Evolutionary conservation across 306 rosid genomes (phyloP).

Genomic region (Crataegus laevigata): DNA sequence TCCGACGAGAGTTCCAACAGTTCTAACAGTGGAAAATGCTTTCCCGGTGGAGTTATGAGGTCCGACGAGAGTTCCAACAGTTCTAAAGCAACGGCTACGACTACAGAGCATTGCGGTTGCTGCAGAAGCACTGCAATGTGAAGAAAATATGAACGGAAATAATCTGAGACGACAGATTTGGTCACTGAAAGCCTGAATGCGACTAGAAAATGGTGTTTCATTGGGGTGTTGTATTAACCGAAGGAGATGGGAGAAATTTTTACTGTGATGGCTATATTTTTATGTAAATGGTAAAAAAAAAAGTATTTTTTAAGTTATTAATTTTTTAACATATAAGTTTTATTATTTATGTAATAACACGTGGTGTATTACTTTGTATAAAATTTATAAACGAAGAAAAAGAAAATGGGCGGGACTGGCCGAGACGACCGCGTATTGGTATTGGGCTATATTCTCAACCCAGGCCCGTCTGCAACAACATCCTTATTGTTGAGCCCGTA

Average conservation of each 20-base stretch:
- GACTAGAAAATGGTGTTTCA: background rate
- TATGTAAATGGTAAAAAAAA: too few species aligned
- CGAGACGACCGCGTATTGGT: background rate
- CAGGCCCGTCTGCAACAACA: background rate
- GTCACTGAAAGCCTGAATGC: too few species aligned
- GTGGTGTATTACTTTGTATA: too few species aligned
- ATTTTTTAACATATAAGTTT: too few species aligned
- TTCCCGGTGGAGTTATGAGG: background rate
- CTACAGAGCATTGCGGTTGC: constrained; percentile 6
- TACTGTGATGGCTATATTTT: too few species aligned
- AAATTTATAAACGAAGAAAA: too few species aligned
- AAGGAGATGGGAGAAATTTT: too few species aligned
- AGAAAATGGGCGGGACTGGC: background rate
- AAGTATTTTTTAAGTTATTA: too few species aligned
- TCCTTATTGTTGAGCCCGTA: background rate
- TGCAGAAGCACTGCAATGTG: background rate
- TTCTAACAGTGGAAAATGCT: too few species aligned
- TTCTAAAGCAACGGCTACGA: constrained; percentile 7
- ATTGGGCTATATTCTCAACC: background rate
- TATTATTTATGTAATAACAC: too few species aligned
- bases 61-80: background rate
- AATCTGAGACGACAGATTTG: too few species aligned
- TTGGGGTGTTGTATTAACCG: too few species aligned
- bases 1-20: background rate
- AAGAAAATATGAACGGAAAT: background rate